These are phyloP conservation scores for Monosporascus sp. DNA, from an alignment of 2,329 filamentous ascomycete species.

Conservation along the genomic window DNA sequence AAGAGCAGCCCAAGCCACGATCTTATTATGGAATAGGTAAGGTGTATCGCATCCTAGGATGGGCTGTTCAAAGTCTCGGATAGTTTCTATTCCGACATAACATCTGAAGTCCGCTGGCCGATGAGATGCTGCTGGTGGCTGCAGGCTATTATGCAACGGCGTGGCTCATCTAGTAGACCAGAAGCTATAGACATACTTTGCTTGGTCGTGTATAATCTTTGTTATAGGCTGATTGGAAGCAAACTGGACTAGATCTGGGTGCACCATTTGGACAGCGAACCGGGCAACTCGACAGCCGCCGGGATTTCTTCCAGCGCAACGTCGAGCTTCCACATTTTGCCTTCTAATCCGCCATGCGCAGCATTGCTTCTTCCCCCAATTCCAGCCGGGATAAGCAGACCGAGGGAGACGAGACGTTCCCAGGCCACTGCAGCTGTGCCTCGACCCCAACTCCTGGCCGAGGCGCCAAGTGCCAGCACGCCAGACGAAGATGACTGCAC, in stretches of 20 bases:
- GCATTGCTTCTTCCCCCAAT: slow-evolving; percentile 45
- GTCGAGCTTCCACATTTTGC: slow-evolving; percentile 70
- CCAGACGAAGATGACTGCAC: slow-evolving; percentile 66
- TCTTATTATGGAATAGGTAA: too few relatives aligned
- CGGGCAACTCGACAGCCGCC: slow-evolving; percentile 50
- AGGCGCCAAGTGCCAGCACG: slow-evolving; percentile 58
- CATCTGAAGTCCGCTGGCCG: too few relatives aligned
- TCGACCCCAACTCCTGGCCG: slow-evolving; percentile 67
- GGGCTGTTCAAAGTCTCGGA: too few relatives aligned
- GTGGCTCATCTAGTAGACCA: too few relatives aligned
- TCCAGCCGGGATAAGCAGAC: slow-evolving; percentile 62
- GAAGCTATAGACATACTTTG: too few relatives aligned
- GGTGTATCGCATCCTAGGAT: too few relatives aligned
- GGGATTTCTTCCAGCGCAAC: slow-evolving; percentile 75
- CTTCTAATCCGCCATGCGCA: slow-evolving; percentile 52
- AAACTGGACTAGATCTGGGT: slow-evolving; percentile 52
- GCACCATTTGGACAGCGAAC: slow-evolving; percentile 68
- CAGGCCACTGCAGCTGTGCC: slow-evolving; percentile 69
- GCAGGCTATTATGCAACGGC: too few relatives aligned
- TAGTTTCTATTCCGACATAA: too few relatives aligned
- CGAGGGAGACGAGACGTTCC: slow-evolving; percentile 66
- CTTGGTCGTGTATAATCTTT: too few relatives aligned
- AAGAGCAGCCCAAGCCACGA: too few relatives aligned
- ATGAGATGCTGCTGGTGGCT: too few relatives aligned
- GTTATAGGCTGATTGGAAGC: too few relatives aligned